phyloP scores from a whole-genome alignment of 768 basidiomycete genomes.

The Suillus tomentosus region DNA sequence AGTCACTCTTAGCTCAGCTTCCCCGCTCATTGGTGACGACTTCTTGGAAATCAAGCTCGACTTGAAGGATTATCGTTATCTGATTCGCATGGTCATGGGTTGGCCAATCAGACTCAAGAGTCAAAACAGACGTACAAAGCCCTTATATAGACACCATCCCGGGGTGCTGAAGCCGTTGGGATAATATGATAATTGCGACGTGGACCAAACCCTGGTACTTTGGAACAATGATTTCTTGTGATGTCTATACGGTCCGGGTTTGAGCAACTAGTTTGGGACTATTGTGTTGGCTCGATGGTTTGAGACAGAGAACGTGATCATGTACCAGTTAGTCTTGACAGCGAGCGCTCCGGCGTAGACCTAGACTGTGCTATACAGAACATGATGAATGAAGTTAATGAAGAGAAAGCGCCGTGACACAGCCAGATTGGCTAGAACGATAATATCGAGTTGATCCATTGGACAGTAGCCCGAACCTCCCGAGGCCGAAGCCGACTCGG shows the following conservation, averaged over 20 bases:
- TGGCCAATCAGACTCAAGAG: background rate
- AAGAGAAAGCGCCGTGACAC: too few relatives aligned
- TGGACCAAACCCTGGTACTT: background rate
- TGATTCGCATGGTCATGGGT: background rate
- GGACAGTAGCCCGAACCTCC: too few relatives aligned
- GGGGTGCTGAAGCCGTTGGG: background rate
- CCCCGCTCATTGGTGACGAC: conserved; percentile 20
- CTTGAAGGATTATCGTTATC: background rate
- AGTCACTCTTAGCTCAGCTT: conserved; percentile 45
- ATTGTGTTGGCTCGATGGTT: background rate
- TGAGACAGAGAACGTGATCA: background rate
- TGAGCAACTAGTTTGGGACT: background rate
- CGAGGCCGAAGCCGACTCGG: background rate
- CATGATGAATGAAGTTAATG: too few relatives aligned
- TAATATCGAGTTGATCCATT: too few relatives aligned
- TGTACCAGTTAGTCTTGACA: too few relatives aligned
- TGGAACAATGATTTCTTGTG: background rate
- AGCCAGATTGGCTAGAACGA: too few relatives aligned
- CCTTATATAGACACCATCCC: background rate
- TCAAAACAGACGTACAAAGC: background rate
- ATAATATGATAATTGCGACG: background rate
- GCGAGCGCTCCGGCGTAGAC: too few relatives aligned
- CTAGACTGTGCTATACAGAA: too few relatives aligned
- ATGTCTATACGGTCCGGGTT: background rate
- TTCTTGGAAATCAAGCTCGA: background rate